Base-by-base conservation (phyloP, 768 basidiomycete genomes). In the Suillus variegatus region DNA sequence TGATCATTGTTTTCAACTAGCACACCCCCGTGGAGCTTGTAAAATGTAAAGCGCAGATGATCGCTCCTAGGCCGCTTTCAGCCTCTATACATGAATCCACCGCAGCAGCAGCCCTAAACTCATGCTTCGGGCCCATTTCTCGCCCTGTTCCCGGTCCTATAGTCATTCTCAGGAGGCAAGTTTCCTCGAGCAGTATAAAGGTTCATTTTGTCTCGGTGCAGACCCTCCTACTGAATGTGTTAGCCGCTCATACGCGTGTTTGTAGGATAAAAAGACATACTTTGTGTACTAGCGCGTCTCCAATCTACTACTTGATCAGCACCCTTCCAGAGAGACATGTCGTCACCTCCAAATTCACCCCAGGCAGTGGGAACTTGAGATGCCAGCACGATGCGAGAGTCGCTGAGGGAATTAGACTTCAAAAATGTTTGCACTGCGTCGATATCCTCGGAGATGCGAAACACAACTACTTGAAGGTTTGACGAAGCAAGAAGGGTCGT, bases 21-120 rank as follows among this genome's bases (percentile, higher is more conserved):
- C 36, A 97, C 95, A 0, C 96, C 96, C 2, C 96, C 2, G 90
- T 98, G 64, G 96, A 97, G 72, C 89, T 97, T 58, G 87, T 98
- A 65, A 97, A 99, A 78, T 97, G 95, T 81, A 94, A 94, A 77
- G 97, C 97, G 95, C 96, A 97, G 74, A 90, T 94, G 86, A 86
- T 97, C 22, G 78, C 83, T 22, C 65, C 77, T 1, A 65, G 51
- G 28, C 44, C 32, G 2, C 64, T 78, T 12, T 64, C 65, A 36
- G 47, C 68, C 10, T 64, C 72, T 9, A n/a, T 69, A 1, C 64
- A 67, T 8, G 28, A 72, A 22, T 35, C 61, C 47, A 57, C 73
- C 20, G 65, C 69, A 1, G 25, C 73, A 9, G 68, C 60, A 60
- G 44, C 62, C 18, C 58, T 60, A 43, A 25, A 60, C 28, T 28